Base-by-base conservation (phyloP, 768 basidiomycete species). In the Lactifluus hygrophoroides region DNA sequence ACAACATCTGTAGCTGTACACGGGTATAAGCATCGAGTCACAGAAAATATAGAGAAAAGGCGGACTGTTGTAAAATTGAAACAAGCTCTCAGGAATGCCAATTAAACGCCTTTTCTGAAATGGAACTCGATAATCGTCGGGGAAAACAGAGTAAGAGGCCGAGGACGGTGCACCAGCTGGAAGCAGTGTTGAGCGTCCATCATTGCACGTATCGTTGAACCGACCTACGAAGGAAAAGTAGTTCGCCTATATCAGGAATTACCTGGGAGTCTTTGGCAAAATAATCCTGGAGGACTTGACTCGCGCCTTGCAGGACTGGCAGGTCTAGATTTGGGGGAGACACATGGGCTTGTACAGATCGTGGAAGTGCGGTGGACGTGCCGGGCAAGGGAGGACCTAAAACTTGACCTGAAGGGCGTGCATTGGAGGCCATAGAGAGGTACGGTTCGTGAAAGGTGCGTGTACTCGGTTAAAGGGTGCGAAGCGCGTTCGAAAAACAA, bases 51-150 rank as follows among this genome's bases (percentile, higher is more conserved):
- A 25, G 23, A 23, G n/a, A n/a, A n/a, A n/a, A 40, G 32, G 56
- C 61, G 52, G 51, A 88, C 88, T 83, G 64, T 85, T 83, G 69
- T 86, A 90, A 67, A 86, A 85, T 66, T 89, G 83, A 56, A 88
- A 90, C 53, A 90, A 73, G 6, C 80, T 80, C 56, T 90, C 88
- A 16, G 88, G 88, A 21, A 90, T 87, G n/a, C 81, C 78, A 63
- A 88, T 75, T 54, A 88, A 82, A 62, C 81, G 81, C 66, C 83
- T 75, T 69, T 89, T 90, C 72, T 89, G 88, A 67, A 86, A 90
- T 1, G 88, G 88, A 5, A 88, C 83, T 62, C 86, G 80, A 60
- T 79, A 80, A 68, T 90, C 88, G 59, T 90, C 86, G 2, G 86
- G 82, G 68, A 82, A 88, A 55, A 88, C 74, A 63, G 80, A 89